These are phyloP conservation scores for Ambrosiella xylebori DNA, from an alignment of 2,329 filamentous ascomycete genomes.

Conservation along the genomic window DNA sequence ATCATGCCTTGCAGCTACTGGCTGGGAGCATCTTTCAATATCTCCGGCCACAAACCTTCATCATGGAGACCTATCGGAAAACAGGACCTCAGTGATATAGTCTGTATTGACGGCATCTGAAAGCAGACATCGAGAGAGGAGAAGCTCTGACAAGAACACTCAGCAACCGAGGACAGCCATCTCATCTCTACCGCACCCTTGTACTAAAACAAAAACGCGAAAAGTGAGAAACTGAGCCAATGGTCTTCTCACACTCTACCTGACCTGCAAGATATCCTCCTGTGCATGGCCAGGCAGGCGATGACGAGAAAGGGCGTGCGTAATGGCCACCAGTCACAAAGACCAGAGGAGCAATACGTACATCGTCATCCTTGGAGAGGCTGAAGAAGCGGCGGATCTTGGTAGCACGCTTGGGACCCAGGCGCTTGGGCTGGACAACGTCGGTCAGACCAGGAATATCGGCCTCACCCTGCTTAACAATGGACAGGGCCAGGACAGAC, in stretches of 20 bases:
- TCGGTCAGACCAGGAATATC: constrained; percentile 96
- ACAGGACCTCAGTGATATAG: background rate
- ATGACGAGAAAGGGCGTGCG: constrained; percentile 37
- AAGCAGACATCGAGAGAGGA: constrained; percentile 8
- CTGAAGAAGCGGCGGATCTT: constrained; percentile 99
- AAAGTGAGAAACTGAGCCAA: constrained; percentile 12
- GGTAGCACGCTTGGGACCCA: constrained; percentile 98
- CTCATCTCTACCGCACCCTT: background rate
- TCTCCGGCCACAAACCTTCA: constrained; percentile 6
- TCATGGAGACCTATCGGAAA: background rate
- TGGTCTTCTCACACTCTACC: constrained; percentile 42
- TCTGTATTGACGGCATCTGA: background rate
- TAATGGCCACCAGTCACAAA: constrained; percentile 21
- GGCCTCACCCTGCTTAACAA: constrained; percentile 94
- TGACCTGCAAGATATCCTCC: constrained; percentile 26
- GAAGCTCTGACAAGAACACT: constrained; percentile 9
- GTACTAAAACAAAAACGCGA: background rate
- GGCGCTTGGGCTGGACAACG: constrained; percentile 94
- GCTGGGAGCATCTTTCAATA: constrained; percentile 5
- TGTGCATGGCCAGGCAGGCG: constrained; percentile 46
- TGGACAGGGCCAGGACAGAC: constrained; percentile 78
- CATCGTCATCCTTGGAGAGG: constrained; percentile 99
- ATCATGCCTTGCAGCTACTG: constrained; percentile 11
- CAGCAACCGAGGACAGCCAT: constrained; percentile 11
- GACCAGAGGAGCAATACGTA: constrained; percentile 42